These are phyloP conservation scores for Cladorrhinum sp. DNA, from an alignment of 2,329 filamentous ascomycete genomes.

Conservation along the genomic window DNA sequence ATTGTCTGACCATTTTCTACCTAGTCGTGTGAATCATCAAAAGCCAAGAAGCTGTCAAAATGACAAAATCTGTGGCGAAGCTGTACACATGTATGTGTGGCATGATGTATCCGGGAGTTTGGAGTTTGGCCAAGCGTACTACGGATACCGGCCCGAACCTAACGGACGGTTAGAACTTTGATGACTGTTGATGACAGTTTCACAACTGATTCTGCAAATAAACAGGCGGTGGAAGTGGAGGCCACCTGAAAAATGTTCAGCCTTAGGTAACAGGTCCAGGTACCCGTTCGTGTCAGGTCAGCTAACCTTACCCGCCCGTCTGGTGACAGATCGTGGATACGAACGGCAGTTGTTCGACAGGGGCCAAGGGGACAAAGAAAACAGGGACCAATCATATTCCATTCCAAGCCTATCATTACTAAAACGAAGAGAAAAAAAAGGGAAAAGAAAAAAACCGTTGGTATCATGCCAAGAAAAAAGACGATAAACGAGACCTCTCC, in stretches of 20 bases:
- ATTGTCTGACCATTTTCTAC: background rate
- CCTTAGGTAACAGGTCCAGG: too few species aligned
- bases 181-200: background rate
- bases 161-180: too few species aligned
- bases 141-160: background rate
- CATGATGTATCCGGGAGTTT: background rate
- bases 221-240: too few species aligned
- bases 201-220: too few species aligned
- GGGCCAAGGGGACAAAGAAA: background rate
- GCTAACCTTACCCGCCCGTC: background rate
- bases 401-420: too few species aligned
- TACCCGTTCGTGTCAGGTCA: background rate
- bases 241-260: too few species aligned
- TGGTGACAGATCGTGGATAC: background rate
- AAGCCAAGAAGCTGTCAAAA: too few species aligned
- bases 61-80: background rate
- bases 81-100: background rate
- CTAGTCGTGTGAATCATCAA: background rate
- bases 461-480: conserved; percentile 1
- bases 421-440: too few species aligned
- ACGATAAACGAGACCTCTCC: background rate
- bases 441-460: background rate
- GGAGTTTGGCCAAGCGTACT: background rate
- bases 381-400: too few species aligned
- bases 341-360: background rate